phyloP scores from a whole-genome alignment of 176 grass and related monocot genomes.

The Pontederia paniculata region DNA sequence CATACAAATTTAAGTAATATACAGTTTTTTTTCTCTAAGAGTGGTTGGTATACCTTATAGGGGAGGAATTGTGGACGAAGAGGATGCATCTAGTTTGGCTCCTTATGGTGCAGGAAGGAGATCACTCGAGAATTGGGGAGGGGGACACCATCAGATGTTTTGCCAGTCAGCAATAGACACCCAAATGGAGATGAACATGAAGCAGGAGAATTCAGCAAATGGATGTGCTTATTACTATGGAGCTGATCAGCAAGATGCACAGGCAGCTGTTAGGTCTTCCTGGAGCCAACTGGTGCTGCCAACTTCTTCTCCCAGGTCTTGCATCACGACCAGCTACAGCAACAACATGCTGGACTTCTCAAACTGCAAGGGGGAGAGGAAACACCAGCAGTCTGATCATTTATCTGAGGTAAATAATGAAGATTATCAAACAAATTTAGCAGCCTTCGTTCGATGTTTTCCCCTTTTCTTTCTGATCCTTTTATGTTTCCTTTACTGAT shows the following conservation, averaged over 20 bases:
- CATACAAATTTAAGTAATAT: not conserved
- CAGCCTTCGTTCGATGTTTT: too few species aligned
- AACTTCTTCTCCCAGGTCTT: constrained; percentile 66
- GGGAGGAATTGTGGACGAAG: constrained; percentile 39
- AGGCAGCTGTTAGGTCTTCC: constrained; percentile 21
- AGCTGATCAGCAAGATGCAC: constrained; percentile 29
- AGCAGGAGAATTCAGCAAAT: constrained; percentile 32
- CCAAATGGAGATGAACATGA: constrained; percentile 32
- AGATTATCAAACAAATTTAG: too few species aligned
- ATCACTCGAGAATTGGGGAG: constrained; percentile 18
- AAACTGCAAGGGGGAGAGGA: constrained; percentile 46
- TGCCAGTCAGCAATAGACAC: constrained; percentile 17
- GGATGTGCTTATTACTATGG: constrained; percentile 11
- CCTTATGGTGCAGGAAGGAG: not conserved
- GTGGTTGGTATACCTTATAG: constrained; percentile 5
- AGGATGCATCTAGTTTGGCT: constrained; percentile 25
- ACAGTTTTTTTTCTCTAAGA: not conserved
- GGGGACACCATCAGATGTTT: constrained; percentile 22
- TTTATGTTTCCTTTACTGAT: too few species aligned
- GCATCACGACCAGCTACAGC: constrained; percentile 40
- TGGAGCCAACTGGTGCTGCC: constrained; percentile 32
- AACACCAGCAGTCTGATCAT: constrained; percentile 12
- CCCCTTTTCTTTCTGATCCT: too few species aligned
- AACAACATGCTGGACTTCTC: constrained; percentile 72
- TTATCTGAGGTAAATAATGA: constrained; percentile 30